Percentiles rank a stretch among this genome's conserved stretches.
Evolutionary conservation across 192 early-diverging fungal species (phyloP).

Genomic region (Coemansia aciculifera): DNA sequence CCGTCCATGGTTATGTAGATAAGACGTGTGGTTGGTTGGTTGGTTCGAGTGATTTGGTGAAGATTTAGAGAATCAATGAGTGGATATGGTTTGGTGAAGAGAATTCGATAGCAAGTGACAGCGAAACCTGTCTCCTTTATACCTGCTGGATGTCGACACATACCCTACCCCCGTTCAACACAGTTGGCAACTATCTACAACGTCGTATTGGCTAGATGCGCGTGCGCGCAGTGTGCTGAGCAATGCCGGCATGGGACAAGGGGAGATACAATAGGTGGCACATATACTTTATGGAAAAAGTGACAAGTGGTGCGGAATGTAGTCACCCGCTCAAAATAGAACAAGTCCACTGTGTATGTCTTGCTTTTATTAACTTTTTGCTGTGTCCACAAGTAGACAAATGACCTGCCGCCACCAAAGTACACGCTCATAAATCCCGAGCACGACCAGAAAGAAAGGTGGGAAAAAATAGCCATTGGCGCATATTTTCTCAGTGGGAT

Average conservation of each 20-base stretch:
- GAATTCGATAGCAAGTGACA: background rate
- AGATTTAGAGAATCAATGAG: background rate
- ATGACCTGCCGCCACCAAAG: constrained; percentile 3
- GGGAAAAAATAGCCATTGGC: background rate
- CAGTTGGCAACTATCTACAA: background rate
- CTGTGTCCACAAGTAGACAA: background rate
- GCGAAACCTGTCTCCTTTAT: background rate
- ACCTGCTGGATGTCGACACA: background rate
- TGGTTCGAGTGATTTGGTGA: background rate
- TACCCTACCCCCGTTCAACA: background rate
- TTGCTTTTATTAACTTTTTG: constrained; percentile 9
- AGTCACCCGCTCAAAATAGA: constrained; percentile 5
- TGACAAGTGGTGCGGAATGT: background rate
- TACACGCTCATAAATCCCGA: constrained; percentile 1
- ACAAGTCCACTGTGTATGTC: constrained; percentile 3
- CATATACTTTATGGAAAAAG: background rate
- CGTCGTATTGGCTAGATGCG: background rate
- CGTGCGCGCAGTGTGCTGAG: background rate
- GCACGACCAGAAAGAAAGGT: background rate
- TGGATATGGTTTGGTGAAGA: background rate
- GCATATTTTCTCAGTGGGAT: background rate
- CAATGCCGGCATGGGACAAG: background rate
- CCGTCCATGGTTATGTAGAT: background rate
- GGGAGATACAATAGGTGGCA: background rate
- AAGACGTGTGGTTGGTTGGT: background rate